Base-by-base conservation (phyloP, 2,329 filamentous ascomycete genomes). In the Aspergillus hiratsukae region DNA sequence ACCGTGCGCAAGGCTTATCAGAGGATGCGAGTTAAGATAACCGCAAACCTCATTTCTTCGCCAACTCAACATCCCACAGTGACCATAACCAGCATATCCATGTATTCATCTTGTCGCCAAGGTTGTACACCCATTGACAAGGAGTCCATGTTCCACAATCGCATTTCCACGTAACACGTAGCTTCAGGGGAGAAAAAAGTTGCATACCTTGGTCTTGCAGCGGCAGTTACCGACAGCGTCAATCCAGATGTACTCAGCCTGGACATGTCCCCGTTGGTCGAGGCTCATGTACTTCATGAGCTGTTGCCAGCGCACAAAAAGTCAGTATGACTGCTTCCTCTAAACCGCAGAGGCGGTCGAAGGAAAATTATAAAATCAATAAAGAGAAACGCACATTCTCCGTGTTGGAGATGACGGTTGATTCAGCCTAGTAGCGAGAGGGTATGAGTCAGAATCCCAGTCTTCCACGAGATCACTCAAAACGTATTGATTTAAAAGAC, bases 211-310 rank as follows among this genome's bases (percentile, higher is more conserved):
- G 73, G 89, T 93, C 83, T 97, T 99, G 75, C 91, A 96, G 71
- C 94, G 91, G 68, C 90, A 84, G 71, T 88, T 87, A 75, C 92
- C 91, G 64, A 80, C 78, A 64, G 89, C 82, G 73, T 97, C 92
- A 75, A 97, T 88, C 93, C 93, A 97, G 82, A 97, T 87, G 80
- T 97, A 97, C 81, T 97, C 93, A 72, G 91, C 93, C 78, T 96
- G 94, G 73, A 95, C 82, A 68, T 80, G 81, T 76, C 91, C 92
- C 76, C 88, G 90, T 82, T 97, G 93, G 76, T 91, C 88, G 70
- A 97, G 89, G 72, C 82, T 82, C 79, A 94, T 86, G 84, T 93
- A 97, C 80, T 97, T 97, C 77, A 88, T 81, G 76, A 97, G 87
- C 91, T 96, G 77, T 69, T 61, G 66, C 67, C 64, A 66, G 62